A percentile compares a stretch with the other conserved stretches of the same genome.
Evolutionary conservation across 306 rosid species (phyloP).

Genomic region (Acacia crassicarpa): DNA sequence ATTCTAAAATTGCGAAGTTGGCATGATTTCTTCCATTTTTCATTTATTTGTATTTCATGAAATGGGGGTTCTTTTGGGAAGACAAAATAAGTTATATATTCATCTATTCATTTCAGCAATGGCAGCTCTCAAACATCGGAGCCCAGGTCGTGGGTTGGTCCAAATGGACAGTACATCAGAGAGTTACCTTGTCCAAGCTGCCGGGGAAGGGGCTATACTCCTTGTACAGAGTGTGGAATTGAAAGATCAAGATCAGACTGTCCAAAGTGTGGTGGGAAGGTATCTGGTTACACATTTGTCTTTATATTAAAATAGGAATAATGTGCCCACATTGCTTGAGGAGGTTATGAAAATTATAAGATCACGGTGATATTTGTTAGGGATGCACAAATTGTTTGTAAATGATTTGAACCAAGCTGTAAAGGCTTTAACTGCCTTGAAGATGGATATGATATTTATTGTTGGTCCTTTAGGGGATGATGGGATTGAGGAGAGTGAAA

Average conservation of each 20-base stretch:
- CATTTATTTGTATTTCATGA: not conserved
- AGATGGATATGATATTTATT: not conserved
- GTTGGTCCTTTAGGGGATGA: not conserved
- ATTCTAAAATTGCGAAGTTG: constrained; percentile 13
- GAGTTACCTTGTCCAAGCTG: constrained; percentile 97
- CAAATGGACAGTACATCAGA: constrained; percentile 84
- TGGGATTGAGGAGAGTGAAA: not conserved
- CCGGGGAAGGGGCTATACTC: constrained; percentile 92
- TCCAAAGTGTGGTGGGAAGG: constrained; percentile 83
- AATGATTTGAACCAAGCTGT: not conserved
- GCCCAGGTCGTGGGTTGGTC: constrained; percentile 88
- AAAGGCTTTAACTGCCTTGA: not conserved
- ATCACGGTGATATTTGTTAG: not conserved
- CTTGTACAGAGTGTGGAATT: constrained; percentile 88
- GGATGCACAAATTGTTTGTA: constrained; percentile 3
- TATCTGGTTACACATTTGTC: constrained; percentile 25
- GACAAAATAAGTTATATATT: not conserved
- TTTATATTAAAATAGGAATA: not conserved
- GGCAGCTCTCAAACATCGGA: constrained; percentile 44
- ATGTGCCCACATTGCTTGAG: not conserved
- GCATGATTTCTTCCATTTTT: not conserved
- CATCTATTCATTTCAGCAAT: constrained; percentile 47
- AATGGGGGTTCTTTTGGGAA: not conserved
- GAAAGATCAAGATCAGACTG: constrained; percentile 90
- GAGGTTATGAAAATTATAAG: not conserved